These are phyloP conservation scores for Aspergillus pseudoglaucus DNA, from an alignment of 2,329 filamentous ascomycete species.

Conservation along the genomic window DNA sequence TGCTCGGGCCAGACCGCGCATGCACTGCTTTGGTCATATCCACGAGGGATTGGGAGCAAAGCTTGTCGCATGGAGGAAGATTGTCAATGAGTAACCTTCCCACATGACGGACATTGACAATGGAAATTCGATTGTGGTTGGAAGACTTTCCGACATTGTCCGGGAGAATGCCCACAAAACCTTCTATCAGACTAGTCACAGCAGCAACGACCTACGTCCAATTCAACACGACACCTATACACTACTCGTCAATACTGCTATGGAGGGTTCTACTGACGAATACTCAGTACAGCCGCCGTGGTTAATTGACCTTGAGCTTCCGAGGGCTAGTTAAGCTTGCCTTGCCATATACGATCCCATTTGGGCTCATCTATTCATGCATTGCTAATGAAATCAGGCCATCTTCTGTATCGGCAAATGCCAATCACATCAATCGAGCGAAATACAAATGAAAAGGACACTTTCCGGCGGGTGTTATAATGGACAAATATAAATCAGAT, in stretches of 20 bases:
- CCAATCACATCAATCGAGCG: too few species aligned
- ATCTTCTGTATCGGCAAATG: too few species aligned
- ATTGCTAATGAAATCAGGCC: too few species aligned
- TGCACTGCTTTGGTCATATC: slow-evolving; percentile 40
- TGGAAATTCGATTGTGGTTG: slow-evolving; percentile 30
- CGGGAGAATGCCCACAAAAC: slow-evolving; percentile 5
- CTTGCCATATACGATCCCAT: too few species aligned
- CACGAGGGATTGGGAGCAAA: slow-evolving; percentile 53
- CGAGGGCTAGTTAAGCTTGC: background rate
- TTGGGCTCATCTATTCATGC: too few species aligned
- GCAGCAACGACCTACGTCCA: slow-evolving; percentile 23
- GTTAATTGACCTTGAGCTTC: slow-evolving; percentile 47
- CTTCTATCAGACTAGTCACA: slow-evolving; percentile 36
- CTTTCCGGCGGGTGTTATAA: too few species aligned
- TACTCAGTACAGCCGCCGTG: slow-evolving; percentile 44
- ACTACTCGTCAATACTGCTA: slow-evolving; percentile 55
- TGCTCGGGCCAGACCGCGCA: slow-evolving; percentile 23
- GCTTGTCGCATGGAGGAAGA: slow-evolving; percentile 46
- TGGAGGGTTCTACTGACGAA: slow-evolving; percentile 35
- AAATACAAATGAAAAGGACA: too few species aligned
- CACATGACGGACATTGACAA: slow-evolving; percentile 46
- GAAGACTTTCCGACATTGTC: slow-evolving; percentile 11
- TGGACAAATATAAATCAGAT: too few species aligned
- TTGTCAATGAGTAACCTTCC: slow-evolving; percentile 26
- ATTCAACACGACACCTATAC: slow-evolving; percentile 44